Evolutionary conservation across 2,329 filamentous ascomycete species (phyloP).

Genomic region (Calonectria henricotiae): DNA sequence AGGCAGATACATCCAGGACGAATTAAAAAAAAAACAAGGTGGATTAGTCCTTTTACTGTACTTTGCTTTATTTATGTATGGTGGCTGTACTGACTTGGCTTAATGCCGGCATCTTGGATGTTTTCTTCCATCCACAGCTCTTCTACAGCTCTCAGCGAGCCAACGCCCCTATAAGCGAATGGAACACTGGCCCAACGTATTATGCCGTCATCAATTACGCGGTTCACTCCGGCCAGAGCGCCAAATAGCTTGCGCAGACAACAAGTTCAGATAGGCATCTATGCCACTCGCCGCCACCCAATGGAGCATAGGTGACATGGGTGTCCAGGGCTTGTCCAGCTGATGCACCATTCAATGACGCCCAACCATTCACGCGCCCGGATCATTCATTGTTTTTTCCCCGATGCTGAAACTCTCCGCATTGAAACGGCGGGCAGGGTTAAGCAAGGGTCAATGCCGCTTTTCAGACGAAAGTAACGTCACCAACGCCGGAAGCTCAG

Average conservation of each 20-base stretch:
- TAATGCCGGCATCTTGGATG: neutral
- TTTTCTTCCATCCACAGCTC: neutral
- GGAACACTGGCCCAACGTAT: neutral
- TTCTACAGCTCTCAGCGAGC: no score
- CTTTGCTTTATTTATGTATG: neutral
- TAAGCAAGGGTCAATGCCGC: slow-evolving; percentile 16
- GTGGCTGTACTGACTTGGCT: neutral
- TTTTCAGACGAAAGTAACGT: slow-evolving; percentile 14
- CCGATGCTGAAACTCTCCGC: slow-evolving; percentile 27
- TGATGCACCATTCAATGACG: slow-evolving; percentile 17
- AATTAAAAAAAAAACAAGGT: neutral
- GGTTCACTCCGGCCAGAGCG: neutral
- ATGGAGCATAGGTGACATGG: slow-evolving; percentile 20
- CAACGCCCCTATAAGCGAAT: neutral
- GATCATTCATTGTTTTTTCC: slow-evolving; percentile 11
- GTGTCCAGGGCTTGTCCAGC: slow-evolving; percentile 18
- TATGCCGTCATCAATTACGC: slow-evolving; percentile 19
- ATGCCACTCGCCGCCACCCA: neutral
- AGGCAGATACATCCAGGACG: neutral
- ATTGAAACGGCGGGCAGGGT: slow-evolving; percentile 28
- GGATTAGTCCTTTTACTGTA: neutral
- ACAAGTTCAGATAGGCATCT: slow-evolving; percentile 6
- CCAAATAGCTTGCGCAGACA: slow-evolving; percentile 2
- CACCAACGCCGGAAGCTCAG: neutral
- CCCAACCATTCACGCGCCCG: slow-evolving; percentile 2